A percentile compares a stretch with the other conserved stretches of the same genome.
Conservation (phyloP, 1,284 basidiomycete species). For the Sporisorium exsertum region DNA sequence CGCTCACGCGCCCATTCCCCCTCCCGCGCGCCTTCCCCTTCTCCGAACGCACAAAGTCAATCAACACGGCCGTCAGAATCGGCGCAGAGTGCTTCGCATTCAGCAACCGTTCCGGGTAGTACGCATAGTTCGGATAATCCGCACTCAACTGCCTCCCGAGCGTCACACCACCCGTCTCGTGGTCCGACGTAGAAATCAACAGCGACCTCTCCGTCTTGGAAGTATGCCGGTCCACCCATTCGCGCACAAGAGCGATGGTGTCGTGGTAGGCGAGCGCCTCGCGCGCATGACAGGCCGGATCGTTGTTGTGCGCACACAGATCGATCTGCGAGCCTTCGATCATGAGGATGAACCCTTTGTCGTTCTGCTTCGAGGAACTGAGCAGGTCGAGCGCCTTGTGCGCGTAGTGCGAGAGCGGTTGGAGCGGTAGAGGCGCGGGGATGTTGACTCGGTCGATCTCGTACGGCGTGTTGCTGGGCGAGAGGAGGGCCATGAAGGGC, state of each 20-base stretch:
- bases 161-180: conserved; percentile 70
- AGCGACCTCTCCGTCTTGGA: conserved; percentile 62
- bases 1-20: conserved; percentile 5
- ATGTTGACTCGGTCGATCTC: conserved; percentile 62
- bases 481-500: conserved; percentile 55
- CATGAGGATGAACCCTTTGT: conserved; percentile 64
- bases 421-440: conserved; percentile 37
- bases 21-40: conserved; percentile 3
- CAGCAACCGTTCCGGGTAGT: conserved; percentile 68
- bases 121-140: conserved; percentile 66
- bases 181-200: conserved; percentile 69
- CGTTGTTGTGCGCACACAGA: conserved; percentile 63
- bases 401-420: conserved; percentile 43
- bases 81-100: conserved; percentile 68
- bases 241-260: conserved; percentile 65
- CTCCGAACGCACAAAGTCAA: conserved; percentile 45
- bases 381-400: conserved; percentile 50
- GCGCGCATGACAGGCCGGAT: conserved; percentile 57
- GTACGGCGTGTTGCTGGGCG: conserved; percentile 64
- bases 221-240: conserved; percentile 65
- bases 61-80: conserved; percentile 56
- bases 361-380: conserved; percentile 17
- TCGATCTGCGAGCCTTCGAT: conserved; percentile 68
- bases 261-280: conserved; percentile 70
- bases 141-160: conserved; percentile 68